Evolutionary conservation across 192 early-diverging fungal genomes (phyloP), one percentile per base, ranked within the genome.

Genomic region (Coemansia brasiliensis): DNA sequence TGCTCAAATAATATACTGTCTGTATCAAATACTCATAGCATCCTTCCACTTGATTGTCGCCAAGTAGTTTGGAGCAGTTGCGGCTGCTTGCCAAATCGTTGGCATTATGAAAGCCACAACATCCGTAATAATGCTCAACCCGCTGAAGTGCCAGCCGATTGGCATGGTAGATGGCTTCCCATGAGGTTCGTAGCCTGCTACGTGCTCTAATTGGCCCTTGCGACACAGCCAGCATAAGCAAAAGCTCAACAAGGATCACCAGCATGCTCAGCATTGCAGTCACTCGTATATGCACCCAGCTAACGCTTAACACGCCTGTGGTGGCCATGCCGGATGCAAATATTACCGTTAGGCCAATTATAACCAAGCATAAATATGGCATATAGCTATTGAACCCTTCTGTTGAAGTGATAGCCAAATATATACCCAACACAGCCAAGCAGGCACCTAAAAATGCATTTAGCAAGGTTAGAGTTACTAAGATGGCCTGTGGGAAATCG

Each of bases 51-150:
- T 20, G 25, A 15, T 17, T 0, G 4, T 12, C 37, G 26, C 20
- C 0, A 2, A 20, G 8, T 46, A 24, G 20, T n/a, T n/a, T 22
- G 18, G 22, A 16, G 18, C 71, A 73, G 20, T 38, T 27, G 6
- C 27, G 44, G 27, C 59, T 65, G 37, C 77, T 73, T 0, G 81
- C 72, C 63, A 78, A 67, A 39, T 80, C 70, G 0, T 27, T 38
- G 0, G 45, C 37, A 18, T 63, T 60, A 26, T 46, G 45, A 38
- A 83, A 83, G 20, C 82, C 82, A 42, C 82, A 80, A 38, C 82
- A 83, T 8, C 77, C 77, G 45, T 65, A 80, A 21, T 50, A 49
- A 22, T 74, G 69, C 60, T 86, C 74, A 12, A 83, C 22, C 44
- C 72, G 65, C 55, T 66, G 65, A 17, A 86, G 45, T 6, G 65